A percentile compares a stretch with the other conserved stretches of the same genome.
These are phyloP conservation scores for Ochetophila trinervis DNA, from an alignment of 306 rosid species.

Conservation along the genomic window DNA sequence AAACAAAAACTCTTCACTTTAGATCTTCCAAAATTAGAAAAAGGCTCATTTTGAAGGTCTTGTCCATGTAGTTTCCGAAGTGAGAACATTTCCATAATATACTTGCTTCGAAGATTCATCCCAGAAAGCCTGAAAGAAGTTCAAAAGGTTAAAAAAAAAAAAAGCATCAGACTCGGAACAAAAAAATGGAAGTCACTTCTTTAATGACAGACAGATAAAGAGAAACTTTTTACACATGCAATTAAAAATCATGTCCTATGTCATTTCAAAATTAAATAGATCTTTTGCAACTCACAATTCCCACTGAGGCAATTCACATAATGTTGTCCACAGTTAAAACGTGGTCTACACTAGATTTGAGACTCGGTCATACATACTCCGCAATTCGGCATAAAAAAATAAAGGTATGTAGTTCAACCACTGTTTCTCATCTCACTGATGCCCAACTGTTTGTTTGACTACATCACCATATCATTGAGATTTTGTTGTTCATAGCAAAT, in stretches of 20 bases:
- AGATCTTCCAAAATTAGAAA: neutral
- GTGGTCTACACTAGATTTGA: too few relatives aligned
- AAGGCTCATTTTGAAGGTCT: conserved; percentile 43
- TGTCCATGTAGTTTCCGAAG: conserved; percentile 80
- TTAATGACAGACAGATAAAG: neutral
- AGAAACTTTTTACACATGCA: too few relatives aligned
- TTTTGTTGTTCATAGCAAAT: too few relatives aligned
- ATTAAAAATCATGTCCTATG: too few relatives aligned
- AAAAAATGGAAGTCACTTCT: neutral
- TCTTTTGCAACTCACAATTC: too few relatives aligned
- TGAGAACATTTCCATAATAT: conserved; percentile 68
- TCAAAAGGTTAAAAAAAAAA: neutral
- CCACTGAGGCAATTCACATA: too few relatives aligned
- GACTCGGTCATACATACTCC: too few relatives aligned
- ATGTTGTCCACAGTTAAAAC: too few relatives aligned
- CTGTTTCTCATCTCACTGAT: neutral
- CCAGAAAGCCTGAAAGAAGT: conserved; percentile 65
- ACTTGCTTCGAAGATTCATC: conserved; percentile 77
- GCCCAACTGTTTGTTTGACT: neutral
- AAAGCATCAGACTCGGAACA: neutral
- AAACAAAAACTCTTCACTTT: too few relatives aligned
- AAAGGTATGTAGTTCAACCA: neutral
- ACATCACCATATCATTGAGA: neutral
- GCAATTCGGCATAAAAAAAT: too few relatives aligned
- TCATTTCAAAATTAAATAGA: too few relatives aligned